Conservation (phyloP, 2,329 filamentous ascomycete species). For the Sphaerostilbella broomeana region DNA sequence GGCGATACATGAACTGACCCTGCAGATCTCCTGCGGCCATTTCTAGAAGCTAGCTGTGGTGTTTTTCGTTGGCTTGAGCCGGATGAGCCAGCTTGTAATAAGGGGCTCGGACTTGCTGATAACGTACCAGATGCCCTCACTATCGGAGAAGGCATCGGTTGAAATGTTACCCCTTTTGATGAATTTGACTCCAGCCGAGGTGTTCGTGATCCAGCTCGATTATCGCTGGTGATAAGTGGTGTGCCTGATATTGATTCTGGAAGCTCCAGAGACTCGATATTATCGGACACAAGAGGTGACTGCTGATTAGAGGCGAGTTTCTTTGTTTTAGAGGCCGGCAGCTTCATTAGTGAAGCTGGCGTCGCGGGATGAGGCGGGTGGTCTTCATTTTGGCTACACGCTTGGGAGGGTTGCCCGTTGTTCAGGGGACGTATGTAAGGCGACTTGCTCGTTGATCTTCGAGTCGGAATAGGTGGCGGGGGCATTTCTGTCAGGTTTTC, state of each 20-base stretch:
- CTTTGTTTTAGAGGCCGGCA: slow-evolving; percentile 51
- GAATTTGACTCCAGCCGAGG: slow-evolving; percentile 31
- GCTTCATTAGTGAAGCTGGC: slow-evolving; percentile 80
- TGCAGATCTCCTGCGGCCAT: slow-evolving; percentile 64
- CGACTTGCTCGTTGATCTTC: slow-evolving; percentile 58
- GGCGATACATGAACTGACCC: slow-evolving; percentile 76
- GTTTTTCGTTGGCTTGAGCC: slow-evolving; percentile 45
- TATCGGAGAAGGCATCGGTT: slow-evolving; percentile 43
- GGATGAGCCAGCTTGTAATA: slow-evolving; percentile 46
- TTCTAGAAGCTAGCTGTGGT: slow-evolving; percentile 49
- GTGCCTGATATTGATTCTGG: slow-evolving; percentile 57
- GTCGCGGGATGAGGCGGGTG: slow-evolving; percentile 62
- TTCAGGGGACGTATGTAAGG: slow-evolving; percentile 58
- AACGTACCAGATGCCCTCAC: slow-evolving; percentile 35
- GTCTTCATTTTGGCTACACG: slow-evolving; percentile 4
- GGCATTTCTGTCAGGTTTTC: slow-evolving; percentile 60
- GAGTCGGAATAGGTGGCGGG: slow-evolving; percentile 59
- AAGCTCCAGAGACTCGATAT: slow-evolving; percentile 56
- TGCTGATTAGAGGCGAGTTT: slow-evolving; percentile 35
- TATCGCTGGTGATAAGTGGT: slow-evolving; percentile 31
- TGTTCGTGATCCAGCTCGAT: slow-evolving; percentile 31
- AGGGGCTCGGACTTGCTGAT: slow-evolving; percentile 62
- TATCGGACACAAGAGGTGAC: slow-evolving; percentile 41
- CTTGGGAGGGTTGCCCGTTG: slow-evolving; percentile 15
- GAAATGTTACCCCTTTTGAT: slow-evolving; percentile 46